Conservation (phyloP, 371 early-diverging fungal species). For the Mortierella sp. region DNA sequence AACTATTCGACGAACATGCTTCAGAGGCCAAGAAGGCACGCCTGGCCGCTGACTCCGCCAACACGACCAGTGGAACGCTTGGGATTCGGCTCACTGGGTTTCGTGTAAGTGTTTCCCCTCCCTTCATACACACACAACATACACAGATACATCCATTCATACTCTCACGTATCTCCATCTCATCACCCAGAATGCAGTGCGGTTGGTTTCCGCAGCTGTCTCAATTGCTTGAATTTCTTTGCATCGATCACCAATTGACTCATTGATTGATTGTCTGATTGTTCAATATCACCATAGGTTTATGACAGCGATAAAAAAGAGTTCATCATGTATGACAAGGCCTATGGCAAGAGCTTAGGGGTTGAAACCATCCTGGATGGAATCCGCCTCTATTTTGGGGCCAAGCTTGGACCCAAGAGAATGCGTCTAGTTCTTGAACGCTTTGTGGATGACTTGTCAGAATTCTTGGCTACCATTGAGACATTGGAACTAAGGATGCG, state of each 20-base stretch:
- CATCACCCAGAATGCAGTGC: too few relatives aligned
- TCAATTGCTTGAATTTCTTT: too few relatives aligned
- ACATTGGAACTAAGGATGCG: constrained; percentile 66
- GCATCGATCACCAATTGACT: too few relatives aligned
- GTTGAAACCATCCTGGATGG: constrained; percentile 58
- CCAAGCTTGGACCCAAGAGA: constrained; percentile 54
- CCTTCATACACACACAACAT: neutral
- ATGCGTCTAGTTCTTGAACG: constrained; percentile 70
- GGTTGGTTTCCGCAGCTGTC: too few relatives aligned
- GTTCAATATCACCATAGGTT: constrained; percentile 40
- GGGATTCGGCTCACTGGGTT: constrained; percentile 76
- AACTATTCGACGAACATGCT: constrained; percentile 71
- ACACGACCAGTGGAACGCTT: constrained; percentile 66
- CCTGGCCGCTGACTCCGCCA: constrained; percentile 65
- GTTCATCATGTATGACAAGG: constrained; percentile 58
- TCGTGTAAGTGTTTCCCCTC: constrained; percentile 54
- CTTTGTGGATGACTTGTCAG: constrained; percentile 65
- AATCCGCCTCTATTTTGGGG: constrained; percentile 60
- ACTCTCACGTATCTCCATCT: too few relatives aligned
- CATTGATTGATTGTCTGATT: too few relatives aligned
- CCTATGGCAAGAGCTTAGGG: constrained; percentile 59
- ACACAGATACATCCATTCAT: too few relatives aligned
- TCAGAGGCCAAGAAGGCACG: constrained; percentile 67
- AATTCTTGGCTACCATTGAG: constrained; percentile 60
- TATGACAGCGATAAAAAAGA: constrained; percentile 55